Evolutionary conservation across 176 grass and related monocot genomes (phyloP), one percentile per base, ranked within the genome.

Genomic region (Miscanthus lutarioriparius): DNA sequence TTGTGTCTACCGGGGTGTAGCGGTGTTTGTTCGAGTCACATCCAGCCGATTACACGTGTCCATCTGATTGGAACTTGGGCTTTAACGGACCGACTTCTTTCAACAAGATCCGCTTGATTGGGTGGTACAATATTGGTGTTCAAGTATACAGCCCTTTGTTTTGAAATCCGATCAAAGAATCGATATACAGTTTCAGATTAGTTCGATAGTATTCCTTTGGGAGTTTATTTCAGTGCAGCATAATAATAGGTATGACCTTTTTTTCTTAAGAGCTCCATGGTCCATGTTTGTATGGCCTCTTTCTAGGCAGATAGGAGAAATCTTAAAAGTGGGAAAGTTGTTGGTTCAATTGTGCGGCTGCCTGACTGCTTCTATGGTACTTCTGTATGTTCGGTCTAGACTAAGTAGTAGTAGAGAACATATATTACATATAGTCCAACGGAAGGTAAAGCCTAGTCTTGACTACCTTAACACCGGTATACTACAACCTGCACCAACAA

Each of bases 321-420:
- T 6, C 27, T 75, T 43, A 71, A 71, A 25, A 71, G 11, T 25
- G 20, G 43, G 37, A 41, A 30, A 32, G 38, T 71, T 71, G 20
- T 40, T 41, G 20, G n/a, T 40, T 41, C 37, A 28, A 4, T 27
- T 63, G 61, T 63, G 61, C 3, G 25, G 61, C 10, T 28, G 35
- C 35, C 5, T 36, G 35, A 36, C 35, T 28, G 3, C 61, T 63
- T 28, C 25, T 36, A 36, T 36, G 35, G 23, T 63, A 25, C 23
- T 27, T 71, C 23, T 25, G 20, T 43, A 12, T 43, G 37, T 7
- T 2, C 38, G 4, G 68, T 43, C 38, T 71, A 71, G 38, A 25
- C 37, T 71, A 65, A 65, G 63, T 25, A 43, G 37, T 43, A 71
- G 37, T 41, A 41, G 38, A 71, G 68, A 71, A 70, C 67, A 66